Evolutionary conservation across 2,329 filamentous ascomycete genomes (phyloP), one percentile per base, ranked within the genome.

Genomic region (Hymenoscyphus linearis): DNA sequence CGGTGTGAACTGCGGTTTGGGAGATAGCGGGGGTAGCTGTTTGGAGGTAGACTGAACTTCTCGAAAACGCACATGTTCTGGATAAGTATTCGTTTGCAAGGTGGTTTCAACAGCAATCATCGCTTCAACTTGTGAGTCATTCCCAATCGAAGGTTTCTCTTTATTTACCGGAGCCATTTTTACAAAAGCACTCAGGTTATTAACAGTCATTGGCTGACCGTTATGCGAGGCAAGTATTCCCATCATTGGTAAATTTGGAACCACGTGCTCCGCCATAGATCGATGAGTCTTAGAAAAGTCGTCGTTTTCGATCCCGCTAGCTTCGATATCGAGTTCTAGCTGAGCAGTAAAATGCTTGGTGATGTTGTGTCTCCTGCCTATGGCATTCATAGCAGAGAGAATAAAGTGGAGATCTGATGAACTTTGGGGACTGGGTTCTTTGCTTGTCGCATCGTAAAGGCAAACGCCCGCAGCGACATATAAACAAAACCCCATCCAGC

Each of bases 381-480:
- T 80, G 2, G 86, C 84, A 58, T 90, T 86, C 85, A 97, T 92
- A 4, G 89, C 89, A 18, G 84, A 81, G 4, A 96, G 76, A 44
- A 96, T 78, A 66, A 93, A 91, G 69, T 93, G 86, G 5, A 97
- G 79, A 55, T 82, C 82, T 9, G 73, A 66, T 52, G 78, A 71
- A 18, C 61, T 67, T 53, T 66, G 59, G 7, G 69, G 60, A 14
- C 58, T 60, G 16, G 62, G 64, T 2, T 62, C 57, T 2, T 62
- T 60, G 14, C 40, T 63, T 22, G 85, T 85, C 69, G 89, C 90
- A 34, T 91, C 82, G 65, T 91, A 86, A 67, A 95, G 88, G 1
- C 95, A 96, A 0, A 96, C 91, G 0, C 91, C 86, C 3, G 88
- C 87, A 16, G 93, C 89, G 40, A 92, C 89, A 70, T 96, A 97